Conservation (phyloP, 2,329 filamentous ascomycete genomes). For the Fusarium nanum region DNA sequence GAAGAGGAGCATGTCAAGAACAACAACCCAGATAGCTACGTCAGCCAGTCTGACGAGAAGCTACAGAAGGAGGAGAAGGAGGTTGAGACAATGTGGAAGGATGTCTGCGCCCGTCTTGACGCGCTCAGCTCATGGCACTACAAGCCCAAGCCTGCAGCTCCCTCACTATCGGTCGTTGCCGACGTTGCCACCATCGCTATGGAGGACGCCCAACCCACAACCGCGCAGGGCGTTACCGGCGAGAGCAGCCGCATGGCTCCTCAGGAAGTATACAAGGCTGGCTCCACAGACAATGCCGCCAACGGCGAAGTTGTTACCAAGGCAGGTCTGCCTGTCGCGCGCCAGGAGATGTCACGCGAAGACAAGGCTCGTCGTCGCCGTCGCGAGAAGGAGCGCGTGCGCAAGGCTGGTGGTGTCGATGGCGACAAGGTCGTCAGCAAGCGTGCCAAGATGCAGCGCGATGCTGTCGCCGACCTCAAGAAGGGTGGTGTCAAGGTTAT, state of each 20-base stretch:
- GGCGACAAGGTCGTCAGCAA: constrained; percentile 64
- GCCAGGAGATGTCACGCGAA: constrained; percentile 88
- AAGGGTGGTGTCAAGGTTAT: constrained; percentile 93
- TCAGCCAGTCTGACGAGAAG: constrained; percentile 86
- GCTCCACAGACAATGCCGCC: constrained; percentile 68
- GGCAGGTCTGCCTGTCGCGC: constrained; percentile 80
- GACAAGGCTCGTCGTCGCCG: constrained; percentile 82
- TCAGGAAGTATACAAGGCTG: constrained; percentile 92
- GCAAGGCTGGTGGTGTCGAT: constrained; percentile 69
- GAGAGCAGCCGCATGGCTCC: constrained; percentile 84
- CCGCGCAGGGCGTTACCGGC: constrained; percentile 77
- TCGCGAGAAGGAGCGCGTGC: constrained; percentile 86
- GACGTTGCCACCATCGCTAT: constrained; percentile 93
- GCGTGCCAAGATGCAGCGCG: constrained; percentile 62
- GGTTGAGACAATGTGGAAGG: constrained; percentile 84
- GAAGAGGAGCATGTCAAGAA: constrained; percentile 89
- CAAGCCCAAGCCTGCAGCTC: constrained; percentile 85
- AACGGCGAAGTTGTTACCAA: constrained; percentile 81
- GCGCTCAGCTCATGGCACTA: constrained; percentile 94
- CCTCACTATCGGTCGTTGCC: constrained; percentile 85
- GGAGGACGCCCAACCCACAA: constrained; percentile 93
- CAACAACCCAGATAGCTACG: constrained; percentile 80
- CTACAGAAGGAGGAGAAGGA: constrained; percentile 84
- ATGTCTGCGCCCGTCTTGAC: constrained; percentile 83
- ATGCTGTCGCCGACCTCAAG: constrained; percentile 75